Evolutionary conservation across 495 filamentous ascomycete genomes (phyloP).

Genomic region (Aeminium ludgeri): DNA sequence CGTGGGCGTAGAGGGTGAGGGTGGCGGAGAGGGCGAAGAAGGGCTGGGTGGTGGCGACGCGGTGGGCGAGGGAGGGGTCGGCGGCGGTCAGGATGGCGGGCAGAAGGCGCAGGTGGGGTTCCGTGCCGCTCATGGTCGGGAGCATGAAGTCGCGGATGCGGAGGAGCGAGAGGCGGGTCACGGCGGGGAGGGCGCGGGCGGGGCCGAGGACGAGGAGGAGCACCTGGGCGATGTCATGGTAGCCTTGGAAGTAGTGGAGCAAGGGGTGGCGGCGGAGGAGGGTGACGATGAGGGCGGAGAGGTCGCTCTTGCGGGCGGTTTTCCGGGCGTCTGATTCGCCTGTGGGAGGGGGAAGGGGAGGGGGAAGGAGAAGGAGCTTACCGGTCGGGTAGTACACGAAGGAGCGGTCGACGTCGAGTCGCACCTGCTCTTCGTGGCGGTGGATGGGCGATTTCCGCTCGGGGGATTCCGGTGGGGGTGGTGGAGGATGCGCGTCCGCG

Average conservation of each 20-base stretch:
- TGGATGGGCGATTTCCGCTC: conserved; percentile 48
- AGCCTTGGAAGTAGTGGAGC: conserved; percentile 94
- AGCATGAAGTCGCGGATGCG: conserved; percentile 97
- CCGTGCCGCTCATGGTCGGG: conserved; percentile 61
- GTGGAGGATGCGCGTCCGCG: conserved; percentile 15
- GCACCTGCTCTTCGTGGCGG: conserved; percentile 73
- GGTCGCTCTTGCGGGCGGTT: conserved; percentile 45
- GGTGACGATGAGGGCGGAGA: conserved; percentile 58
- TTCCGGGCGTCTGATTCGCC: conserved; percentile 40
- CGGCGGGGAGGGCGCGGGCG: conserved; percentile 35
- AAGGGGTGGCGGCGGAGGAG: conserved; percentile 66
- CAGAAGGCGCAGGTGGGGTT: conserved; percentile 69
- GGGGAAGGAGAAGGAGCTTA: no score
- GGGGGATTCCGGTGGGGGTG: neutral
- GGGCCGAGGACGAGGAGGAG: conserved; percentile 65
- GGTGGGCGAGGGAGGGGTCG: conserved; percentile 49
- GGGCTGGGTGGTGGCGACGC: conserved; percentile 61
- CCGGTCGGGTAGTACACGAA: conserved; percentile 90
- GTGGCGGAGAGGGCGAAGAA: conserved; percentile 87
- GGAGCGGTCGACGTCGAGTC: conserved; percentile 82
- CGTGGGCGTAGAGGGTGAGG: conserved; percentile 88
- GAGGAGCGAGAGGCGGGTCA: conserved; percentile 66
- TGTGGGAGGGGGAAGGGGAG: no score
- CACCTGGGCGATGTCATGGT: conserved; percentile 97
- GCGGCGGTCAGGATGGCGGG: conserved; percentile 57